phyloP scores from a whole-genome alignment of 108 stramenopile genomes.

The Discostella stelligeroides region DNA sequence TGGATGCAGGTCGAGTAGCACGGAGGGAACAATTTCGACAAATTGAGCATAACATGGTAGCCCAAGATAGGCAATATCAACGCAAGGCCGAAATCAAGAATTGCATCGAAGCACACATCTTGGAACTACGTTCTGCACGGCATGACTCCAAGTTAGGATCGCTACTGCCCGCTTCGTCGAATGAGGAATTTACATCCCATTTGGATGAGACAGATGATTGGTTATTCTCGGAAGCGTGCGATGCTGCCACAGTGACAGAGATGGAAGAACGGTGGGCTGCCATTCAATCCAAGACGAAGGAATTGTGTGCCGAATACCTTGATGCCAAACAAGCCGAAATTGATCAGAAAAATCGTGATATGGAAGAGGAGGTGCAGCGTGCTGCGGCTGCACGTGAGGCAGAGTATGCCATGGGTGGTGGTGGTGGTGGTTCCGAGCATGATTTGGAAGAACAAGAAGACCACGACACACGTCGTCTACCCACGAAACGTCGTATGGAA shows the following conservation, averaged over 20 bases:
- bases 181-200: conserved; percentile 34
- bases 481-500: conserved; percentile 63
- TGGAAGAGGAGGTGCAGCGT: conserved; percentile 56
- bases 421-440: too few species aligned
- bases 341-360: conserved; percentile 48
- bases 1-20: conserved; percentile 14
- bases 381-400: conserved; percentile 48
- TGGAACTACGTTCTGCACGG: conserved; percentile 58
- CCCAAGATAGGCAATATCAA: conserved; percentile 36
- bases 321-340: conserved; percentile 43
- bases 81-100: conserved; percentile 47
- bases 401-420: conserved; percentile 30
- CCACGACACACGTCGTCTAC: conserved; percentile 60
- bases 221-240: conserved; percentile 58
- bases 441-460: conserved; percentile 44
- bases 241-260: conserved; percentile 30
- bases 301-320: conserved; percentile 42
- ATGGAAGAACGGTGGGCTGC: conserved; percentile 46
- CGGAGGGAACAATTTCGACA: conserved; percentile 23
- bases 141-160: conserved; percentile 38
- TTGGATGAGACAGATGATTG: conserved; percentile 54
- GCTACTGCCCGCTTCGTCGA: conserved; percentile 41
- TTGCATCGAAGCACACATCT: conserved; percentile 53
- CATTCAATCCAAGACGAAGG: conserved; percentile 28
- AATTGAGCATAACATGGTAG: conserved; percentile 41